phyloP scores from a whole-genome alignment of 148 eudicot species.

The Arctostaphylos glauca region DNA sequence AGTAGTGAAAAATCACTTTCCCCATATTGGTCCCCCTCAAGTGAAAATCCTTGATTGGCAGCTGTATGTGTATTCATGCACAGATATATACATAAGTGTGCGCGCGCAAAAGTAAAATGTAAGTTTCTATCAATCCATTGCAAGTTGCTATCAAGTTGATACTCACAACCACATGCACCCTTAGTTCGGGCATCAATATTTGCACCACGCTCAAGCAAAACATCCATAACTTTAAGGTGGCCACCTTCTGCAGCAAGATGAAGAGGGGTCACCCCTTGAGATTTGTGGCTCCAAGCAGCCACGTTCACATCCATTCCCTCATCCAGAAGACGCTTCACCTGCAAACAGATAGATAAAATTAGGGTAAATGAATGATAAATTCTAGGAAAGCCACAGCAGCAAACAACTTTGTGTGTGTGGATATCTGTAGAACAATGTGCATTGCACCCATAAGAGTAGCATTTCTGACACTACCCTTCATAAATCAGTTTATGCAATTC shows the following conservation, averaged over 20 bases:
- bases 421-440: neutral
- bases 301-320: conserved; percentile 89
- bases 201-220: conserved; percentile 87
- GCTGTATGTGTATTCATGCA: no score
- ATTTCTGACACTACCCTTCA: neutral
- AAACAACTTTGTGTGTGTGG: neutral
- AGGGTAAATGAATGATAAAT: neutral
- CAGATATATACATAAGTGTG: no score
- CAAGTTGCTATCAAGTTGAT: neutral
- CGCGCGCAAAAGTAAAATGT: neutral
- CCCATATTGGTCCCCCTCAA: neutral
- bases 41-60: neutral
- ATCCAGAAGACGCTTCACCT: conserved; percentile 81
- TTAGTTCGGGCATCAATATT: conserved; percentile 94
- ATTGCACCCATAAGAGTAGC: neutral
- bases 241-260: conserved; percentile 99
- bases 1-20: neutral
- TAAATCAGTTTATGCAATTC: no score
- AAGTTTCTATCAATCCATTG: neutral
- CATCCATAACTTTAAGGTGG: conserved; percentile 84
- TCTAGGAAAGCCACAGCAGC: neutral
- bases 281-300: conserved; percentile 82
- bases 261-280: conserved; percentile 91
- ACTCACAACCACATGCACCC: conserved; percentile 96
- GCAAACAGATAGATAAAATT: conserved; percentile 4